Conservation (phyloP, 768 basidiomycete genomes). For the Boletus barrowsii region DNA sequence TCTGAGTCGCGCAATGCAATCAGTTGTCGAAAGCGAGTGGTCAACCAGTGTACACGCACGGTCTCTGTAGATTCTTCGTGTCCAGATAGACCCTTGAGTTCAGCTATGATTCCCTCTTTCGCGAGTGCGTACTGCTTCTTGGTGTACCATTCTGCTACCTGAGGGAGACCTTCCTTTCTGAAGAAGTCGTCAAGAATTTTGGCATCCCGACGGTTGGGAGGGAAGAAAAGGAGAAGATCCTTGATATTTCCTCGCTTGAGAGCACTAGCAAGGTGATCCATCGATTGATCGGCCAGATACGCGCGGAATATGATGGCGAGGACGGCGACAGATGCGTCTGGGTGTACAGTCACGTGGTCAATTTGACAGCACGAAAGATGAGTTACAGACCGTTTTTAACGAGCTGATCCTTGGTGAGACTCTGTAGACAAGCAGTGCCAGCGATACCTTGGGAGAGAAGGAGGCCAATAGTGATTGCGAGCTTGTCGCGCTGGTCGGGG, state of each 20-base stretch:
- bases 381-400: conserved; percentile 78
- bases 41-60: conserved; percentile 39
- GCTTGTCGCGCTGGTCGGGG: conserved; percentile 71
- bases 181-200: conserved; percentile 83
- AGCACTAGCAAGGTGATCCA: conserved; percentile 84
- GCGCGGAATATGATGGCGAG: conserved; percentile 78
- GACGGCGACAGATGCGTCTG: conserved; percentile 76
- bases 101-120: conserved; percentile 71
- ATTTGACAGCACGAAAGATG: not conserved
- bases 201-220: conserved; percentile 72
- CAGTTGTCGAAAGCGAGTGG: conserved; percentile 1
- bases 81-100: conserved; percentile 67
- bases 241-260: conserved; percentile 84
- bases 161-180: conserved; percentile 70
- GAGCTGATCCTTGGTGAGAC: conserved; percentile 89
- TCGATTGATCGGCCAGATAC: conserved; percentile 76
- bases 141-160: conserved; percentile 91
- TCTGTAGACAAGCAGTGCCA: conserved; percentile 71
- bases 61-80: conserved; percentile 66
- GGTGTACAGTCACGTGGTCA: conserved; percentile 9
- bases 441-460: conserved; percentile 83
- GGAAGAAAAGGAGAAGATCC: conserved; percentile 86
- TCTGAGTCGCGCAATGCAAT: conserved; percentile 41
- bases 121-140: conserved; percentile 84
- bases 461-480: conserved; percentile 77